A percentile compares a stretch with the other conserved stretches of the same genome.
Conservation (phyloP, 495 filamentous ascomycete genomes). For the Cenococcum geophilum region DNA sequence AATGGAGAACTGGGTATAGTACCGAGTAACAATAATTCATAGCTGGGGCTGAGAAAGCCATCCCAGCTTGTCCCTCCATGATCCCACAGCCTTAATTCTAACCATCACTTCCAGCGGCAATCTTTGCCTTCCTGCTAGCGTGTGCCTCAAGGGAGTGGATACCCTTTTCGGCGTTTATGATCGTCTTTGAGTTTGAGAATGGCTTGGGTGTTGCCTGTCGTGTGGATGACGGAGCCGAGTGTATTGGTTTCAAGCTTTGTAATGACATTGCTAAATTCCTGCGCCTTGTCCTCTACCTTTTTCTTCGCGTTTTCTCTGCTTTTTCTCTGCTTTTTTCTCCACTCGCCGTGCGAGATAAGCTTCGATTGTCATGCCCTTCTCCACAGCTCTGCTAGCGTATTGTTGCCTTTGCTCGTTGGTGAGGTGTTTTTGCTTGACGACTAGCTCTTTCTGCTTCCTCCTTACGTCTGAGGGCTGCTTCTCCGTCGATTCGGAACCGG, state of each 20-base stretch:
- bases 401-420: slow-evolving; percentile 5
- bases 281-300: too few relatives aligned
- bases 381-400: slow-evolving; percentile 18
- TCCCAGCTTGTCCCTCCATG: neutral
- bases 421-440: slow-evolving; percentile 2
- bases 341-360: slow-evolving; percentile 26
- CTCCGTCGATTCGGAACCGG: slow-evolving; percentile 1
- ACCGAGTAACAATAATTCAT: too few relatives aligned
- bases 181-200: too few relatives aligned
- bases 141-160: slow-evolving; percentile 11
- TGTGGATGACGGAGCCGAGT: slow-evolving; percentile 13
- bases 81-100: neutral
- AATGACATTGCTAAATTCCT: too few relatives aligned
- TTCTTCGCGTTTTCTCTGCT: neutral
- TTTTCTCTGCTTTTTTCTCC: slow-evolving; percentile 23
- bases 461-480: neutral
- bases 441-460: neutral
- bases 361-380: slow-evolving; percentile 27
- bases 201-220: slow-evolving; percentile 10
- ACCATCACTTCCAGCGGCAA: slow-evolving; percentile 9
- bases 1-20: too few relatives aligned
- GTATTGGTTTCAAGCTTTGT: neutral
- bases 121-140: slow-evolving; percentile 22
- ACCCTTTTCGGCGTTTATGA: neutral
- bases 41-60: neutral